phyloP scores from a whole-genome alignment of 106 monocot genomes.

The Phalaenopsis aphrodite region DNA sequence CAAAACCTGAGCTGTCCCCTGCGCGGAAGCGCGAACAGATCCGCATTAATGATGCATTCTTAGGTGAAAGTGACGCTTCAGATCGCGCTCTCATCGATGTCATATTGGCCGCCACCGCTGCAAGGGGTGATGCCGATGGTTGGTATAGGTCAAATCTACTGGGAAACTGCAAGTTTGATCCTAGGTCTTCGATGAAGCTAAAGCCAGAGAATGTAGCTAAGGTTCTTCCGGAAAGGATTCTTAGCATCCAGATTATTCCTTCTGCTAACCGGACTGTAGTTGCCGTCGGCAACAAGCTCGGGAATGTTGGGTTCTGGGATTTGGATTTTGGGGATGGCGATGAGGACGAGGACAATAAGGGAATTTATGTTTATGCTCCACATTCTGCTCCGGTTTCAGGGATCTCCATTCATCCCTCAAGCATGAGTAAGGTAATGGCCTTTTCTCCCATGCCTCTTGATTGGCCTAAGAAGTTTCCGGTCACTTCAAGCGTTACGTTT shows the following conservation, averaged over 20 bases:
- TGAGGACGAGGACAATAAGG: constrained; percentile 9
- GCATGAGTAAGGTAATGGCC: constrained; percentile 27
- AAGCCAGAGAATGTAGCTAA: constrained; percentile 25
- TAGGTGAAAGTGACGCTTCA: background rate
- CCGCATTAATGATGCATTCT: constrained; percentile 11
- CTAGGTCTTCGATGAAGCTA: constrained; percentile 15
- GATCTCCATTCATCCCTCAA: constrained; percentile 36
- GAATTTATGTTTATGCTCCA: constrained; percentile 32
- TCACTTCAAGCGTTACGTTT: background rate
- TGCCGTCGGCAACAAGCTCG: constrained; percentile 44
- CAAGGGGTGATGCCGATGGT: background rate
- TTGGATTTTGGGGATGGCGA: constrained; percentile 18
- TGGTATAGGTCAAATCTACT: background rate
- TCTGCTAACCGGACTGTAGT: constrained; percentile 30
- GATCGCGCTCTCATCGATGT: constrained; percentile 12
- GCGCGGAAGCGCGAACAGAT: constrained; percentile 12
- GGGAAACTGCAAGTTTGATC: constrained; percentile 9
- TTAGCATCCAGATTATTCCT: constrained; percentile 44
- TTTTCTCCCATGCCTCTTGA: background rate
- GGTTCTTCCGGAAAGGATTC: constrained; percentile 34
- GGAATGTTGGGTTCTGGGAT: constrained; percentile 62
- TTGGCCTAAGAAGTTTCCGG: background rate
- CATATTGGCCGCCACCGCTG: constrained; percentile 1
- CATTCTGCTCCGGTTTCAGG: constrained; percentile 44
- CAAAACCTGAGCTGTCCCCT: background rate